phyloP scores from a whole-genome alignment of 768 basidiomycete genomes.

The Dentipellis fragilis region DNA sequence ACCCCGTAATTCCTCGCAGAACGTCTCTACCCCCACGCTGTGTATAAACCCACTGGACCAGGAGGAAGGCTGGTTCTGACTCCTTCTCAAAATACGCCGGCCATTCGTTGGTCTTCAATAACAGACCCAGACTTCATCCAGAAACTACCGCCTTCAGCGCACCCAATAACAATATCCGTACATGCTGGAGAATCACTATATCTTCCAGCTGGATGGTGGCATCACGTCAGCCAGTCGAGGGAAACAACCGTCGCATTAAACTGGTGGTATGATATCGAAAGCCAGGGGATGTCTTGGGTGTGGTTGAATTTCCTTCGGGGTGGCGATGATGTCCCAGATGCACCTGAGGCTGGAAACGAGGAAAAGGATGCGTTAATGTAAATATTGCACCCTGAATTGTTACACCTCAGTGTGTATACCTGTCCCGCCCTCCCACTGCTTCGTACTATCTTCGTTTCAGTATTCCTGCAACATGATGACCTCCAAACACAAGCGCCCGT shows the following conservation, averaged over 20 bases:
- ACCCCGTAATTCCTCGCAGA: constrained; percentile 26
- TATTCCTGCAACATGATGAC: too few species aligned
- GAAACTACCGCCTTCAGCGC: constrained; percentile 39
- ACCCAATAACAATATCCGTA: constrained; percentile 59
- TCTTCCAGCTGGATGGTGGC: constrained; percentile 93
- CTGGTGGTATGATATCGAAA: constrained; percentile 86
- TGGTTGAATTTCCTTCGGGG: constrained; percentile 51
- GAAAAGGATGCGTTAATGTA: background rate
- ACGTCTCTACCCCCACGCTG: constrained; percentile 54
- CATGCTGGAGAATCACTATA: constrained; percentile 72
- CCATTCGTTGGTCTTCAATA: constrained; percentile 81
- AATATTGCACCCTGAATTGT: too few species aligned
- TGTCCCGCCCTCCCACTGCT: too few species aligned
- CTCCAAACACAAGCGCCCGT: too few species aligned
- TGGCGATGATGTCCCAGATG: constrained; percentile 1
- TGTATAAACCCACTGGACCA: constrained; percentile 27
- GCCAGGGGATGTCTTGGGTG: constrained; percentile 62
- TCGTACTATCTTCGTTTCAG: too few species aligned
- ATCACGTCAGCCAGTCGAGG: constrained; percentile 69
- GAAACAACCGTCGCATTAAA: constrained; percentile 63
- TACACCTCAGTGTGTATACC: too few species aligned
- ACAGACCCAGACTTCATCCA: constrained; percentile 41
- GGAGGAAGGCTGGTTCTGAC: constrained; percentile 42
- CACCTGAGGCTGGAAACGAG: background rate
- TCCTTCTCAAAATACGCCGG: constrained; percentile 24